phyloP scores from a whole-genome alignment of 306 rosid genomes.

The Cucumis sativus region Cucumber_9930_V3 NC_026659.2:23672501-23673000 shows the following conservation, averaged over 20 bases:
- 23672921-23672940: too few species aligned
- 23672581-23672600: constrained; percentile 19
- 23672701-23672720: neutral
- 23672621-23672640: constrained; percentile 29
- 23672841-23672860: too few species aligned
- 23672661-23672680: neutral
- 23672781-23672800: neutral
- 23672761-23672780: neutral
- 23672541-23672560: constrained; percentile 45
- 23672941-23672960: too few species aligned
- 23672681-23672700: neutral
- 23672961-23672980: too few species aligned
- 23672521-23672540: constrained; percentile 50
- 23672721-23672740: neutral
- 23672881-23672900: too few species aligned
- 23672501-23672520: constrained; percentile 70
- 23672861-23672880: too few species aligned
- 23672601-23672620: constrained; percentile 54
- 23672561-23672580: constrained; percentile 37
- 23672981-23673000: too few species aligned
- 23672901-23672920: too few species aligned
- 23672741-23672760: neutral
- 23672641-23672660: neutral
- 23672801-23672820: neutral
- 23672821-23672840: neutral